Evolutionary conservation across 148 eudicot genomes (phyloP), one percentile per base, ranked within the genome.

Genomic region (Agrostemma githago): DNA sequence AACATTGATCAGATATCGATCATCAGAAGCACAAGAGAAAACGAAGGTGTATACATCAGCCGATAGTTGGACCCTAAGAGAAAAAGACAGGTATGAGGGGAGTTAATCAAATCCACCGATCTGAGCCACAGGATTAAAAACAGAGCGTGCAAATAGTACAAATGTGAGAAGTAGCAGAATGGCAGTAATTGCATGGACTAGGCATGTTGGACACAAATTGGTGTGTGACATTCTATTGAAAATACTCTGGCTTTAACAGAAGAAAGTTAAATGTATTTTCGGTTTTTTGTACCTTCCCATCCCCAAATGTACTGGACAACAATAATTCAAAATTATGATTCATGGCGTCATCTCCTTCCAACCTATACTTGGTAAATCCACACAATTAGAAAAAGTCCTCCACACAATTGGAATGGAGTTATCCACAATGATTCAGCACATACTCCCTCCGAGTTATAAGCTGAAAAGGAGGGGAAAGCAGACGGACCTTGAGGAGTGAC

Each of bases 401-500:
- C 34, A 26, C 34, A 26, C 34, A 26, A 26, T 26, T 26, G 34
- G 34, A 26, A 26, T 26, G 34, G 34, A 26, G 34, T 26, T 19
- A 41, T 5, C 54, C 46, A 62, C 34, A 26, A 26, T 26, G 34
- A 26, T 26, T 26, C 34, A 0, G 34, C 34, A 26, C 34, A 26
- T 26, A 26, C 34, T 26, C 34, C 34, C 34, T 26, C 1, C 34
- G 34, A 26, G 34, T 26, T 26, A 26, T 26, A 26, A 26, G 34
- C 34, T 26, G 34, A 26, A 26, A 1, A 26, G 1, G 34, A 26
- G 34, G 34, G 34, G 34, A 26, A 26, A 26, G 34, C 34, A 26
- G 34, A 26, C 1, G 34, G 34, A 10, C 98, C 98, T 92, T 92
- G 92, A 57, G 73, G 72, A 17, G 97, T 90, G 62, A 95, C 98